Evolutionary conservation across 1,284 basidiomycete species (phyloP).

Genomic region (Puccinia novopanici): DNA sequence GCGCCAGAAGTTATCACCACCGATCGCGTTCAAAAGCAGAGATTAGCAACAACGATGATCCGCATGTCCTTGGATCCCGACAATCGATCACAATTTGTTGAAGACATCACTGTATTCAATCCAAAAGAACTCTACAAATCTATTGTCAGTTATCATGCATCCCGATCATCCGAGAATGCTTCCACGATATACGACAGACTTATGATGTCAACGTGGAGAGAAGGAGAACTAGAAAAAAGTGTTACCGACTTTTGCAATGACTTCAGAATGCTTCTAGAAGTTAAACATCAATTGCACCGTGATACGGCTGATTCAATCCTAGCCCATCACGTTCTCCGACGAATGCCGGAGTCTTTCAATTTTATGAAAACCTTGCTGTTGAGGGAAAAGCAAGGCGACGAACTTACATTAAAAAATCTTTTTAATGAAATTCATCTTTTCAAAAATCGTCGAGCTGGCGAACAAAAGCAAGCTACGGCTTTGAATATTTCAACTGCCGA

Average conservation of each 20-base stretch:
- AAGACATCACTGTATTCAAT: no score
- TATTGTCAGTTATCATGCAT: not conserved
- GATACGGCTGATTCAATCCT: no score
- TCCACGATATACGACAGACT: not conserved
- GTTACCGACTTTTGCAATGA: not conserved
- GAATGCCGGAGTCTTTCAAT: no score
- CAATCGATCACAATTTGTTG: no score
- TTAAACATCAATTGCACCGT: not conserved
- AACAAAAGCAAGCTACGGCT: not conserved
- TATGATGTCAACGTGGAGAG: not conserved
- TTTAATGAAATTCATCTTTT: slow-evolving; percentile 1
- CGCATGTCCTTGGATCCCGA: no score
- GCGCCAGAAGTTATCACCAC: no score
- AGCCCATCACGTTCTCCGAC: no score
- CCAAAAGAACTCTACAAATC: not conserved
- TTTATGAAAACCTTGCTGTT: no score
- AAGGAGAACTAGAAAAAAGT: no score
- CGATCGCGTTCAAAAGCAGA: no score
- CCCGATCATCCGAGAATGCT: not conserved
- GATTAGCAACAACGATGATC: no score
- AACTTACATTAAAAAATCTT: not conserved
- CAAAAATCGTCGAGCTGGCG: not conserved
- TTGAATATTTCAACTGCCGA: not conserved
- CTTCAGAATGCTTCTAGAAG: not conserved
- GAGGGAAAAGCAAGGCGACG: no score